Evolutionary conservation across 2,329 filamentous ascomycete genomes (phyloP), one percentile per base, ranked within the genome.

Genomic region (Venturia effusa): DNA sequence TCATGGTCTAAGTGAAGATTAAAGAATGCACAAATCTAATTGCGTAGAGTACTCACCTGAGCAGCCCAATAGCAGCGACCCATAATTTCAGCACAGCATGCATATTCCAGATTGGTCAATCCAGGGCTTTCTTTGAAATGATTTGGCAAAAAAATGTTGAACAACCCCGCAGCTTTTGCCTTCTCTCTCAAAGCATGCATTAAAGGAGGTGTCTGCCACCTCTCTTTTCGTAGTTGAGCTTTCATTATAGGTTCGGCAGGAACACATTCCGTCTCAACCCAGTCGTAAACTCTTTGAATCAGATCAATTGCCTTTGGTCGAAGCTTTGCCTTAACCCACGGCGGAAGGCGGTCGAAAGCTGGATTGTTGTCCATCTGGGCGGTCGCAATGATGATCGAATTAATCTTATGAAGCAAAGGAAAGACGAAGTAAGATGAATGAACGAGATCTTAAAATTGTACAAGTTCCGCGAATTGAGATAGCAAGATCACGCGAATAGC

Each of bases 251-350:
- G 73, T 67, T 78, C 76, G 3, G 74, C 73, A 0, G 77, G 77
- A 39, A 78, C 76, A 67, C 75, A 78, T 67, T 79, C 77, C 30
- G 70, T 74, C 67, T 79, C 76, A 37, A 78, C 76, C 71, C 74
- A 79, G 45, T 78, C 72, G 63, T 77, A 71, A 17, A 78, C 76
- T 59, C 73, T 73, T 59, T 73, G 69, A 34, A 79, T 79, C 68
- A 74, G 77, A 27, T 76, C 73, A 60, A 78, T 71, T 27, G 77
- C 77, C 63, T 76, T 71, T 0, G 68, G 69, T 67, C 74, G 82
- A 60, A 84, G 72, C 68, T 79, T 83, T 15, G 83, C 75, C 65
- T 80, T 81, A 22, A 79, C 78, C 75, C 78, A 79, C 55, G 74
- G 73, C 17, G 75, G 75, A 63, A 75, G 74, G 61, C 71, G 73